Percentiles rank a stretch among this genome's conserved stretches.
phyloP scores from a whole-genome alignment of 257 asterid species.

The Nemophila menziesii region DNA sequence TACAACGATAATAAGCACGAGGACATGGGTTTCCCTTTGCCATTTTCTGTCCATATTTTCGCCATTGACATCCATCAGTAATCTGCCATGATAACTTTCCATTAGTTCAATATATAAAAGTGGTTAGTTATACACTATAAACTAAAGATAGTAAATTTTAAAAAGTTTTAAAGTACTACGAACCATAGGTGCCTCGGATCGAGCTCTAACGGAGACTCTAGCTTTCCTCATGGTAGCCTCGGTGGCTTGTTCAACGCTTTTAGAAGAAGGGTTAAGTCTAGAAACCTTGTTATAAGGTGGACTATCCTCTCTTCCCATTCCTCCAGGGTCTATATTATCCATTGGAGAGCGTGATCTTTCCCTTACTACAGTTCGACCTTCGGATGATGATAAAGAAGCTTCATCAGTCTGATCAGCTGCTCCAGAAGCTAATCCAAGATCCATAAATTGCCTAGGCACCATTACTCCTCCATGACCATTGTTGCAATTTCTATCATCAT shows the following conservation, averaged over 20 bases:
- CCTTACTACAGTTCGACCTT: constrained; percentile 32
- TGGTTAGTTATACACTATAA: background rate
- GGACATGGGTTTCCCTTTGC: constrained; percentile 98
- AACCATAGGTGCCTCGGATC: constrained; percentile 92
- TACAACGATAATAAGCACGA: constrained; percentile 94
- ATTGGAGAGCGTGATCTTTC: constrained; percentile 25
- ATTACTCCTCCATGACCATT: constrained; percentile 14
- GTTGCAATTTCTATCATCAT: background rate
- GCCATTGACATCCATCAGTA: constrained; percentile 96
- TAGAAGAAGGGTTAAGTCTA: constrained; percentile 24
- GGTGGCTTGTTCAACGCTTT: constrained; percentile 53
- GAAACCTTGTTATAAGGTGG: constrained; percentile 35
- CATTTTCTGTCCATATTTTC: constrained; percentile 95
- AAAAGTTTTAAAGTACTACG: background rate
- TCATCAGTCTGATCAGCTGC: constrained; percentile 32
- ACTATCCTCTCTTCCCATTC: constrained; percentile 21
- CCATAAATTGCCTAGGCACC: constrained; percentile 81
- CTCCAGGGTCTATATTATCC: constrained; percentile 13
- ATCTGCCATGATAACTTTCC: constrained; percentile 25
- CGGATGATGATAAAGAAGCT: constrained; percentile 44
- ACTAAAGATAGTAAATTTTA: no score
- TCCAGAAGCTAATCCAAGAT: constrained; percentile 43
- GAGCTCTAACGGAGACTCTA: constrained; percentile 84
- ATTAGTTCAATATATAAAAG: background rate
- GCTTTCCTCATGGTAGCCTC: constrained; percentile 99